phyloP scores from a whole-genome alignment of 2,329 filamentous ascomycete genomes.

The Diaporthe longicolla region DNA sequence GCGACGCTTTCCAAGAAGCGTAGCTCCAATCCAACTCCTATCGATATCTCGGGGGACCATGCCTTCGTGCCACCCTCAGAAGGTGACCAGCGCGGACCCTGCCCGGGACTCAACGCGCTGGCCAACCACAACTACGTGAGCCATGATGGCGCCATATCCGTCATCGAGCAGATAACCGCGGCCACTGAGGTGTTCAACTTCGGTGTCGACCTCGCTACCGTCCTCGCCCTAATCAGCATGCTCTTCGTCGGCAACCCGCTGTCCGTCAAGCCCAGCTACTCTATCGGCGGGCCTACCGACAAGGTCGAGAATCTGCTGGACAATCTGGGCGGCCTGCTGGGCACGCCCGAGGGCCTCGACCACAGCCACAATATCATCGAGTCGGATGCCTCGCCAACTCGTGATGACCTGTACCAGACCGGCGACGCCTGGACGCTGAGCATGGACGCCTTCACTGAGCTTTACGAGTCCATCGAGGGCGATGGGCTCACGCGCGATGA shows the following conservation, averaged over 20 bases:
- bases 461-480: constrained; percentile 42
- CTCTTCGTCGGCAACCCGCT: constrained; percentile 59
- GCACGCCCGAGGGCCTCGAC: constrained; percentile 46
- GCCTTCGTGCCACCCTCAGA: constrained; percentile 45
- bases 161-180: constrained; percentile 40
- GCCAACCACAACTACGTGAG: constrained; percentile 60
- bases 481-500: constrained; percentile 33
- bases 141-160: constrained; percentile 53
- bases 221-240: constrained; percentile 59
- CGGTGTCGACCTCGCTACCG: constrained; percentile 55
- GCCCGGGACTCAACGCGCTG: constrained; percentile 58
- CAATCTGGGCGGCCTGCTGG: constrained; percentile 42
- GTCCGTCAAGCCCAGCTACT: constrained; percentile 52
- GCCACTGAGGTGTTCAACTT: constrained; percentile 58
- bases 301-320: constrained; percentile 23
- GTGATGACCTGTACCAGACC: constrained; percentile 47
- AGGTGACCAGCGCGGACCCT: constrained; percentile 55
- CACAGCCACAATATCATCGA: constrained; percentile 49
- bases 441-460: constrained; percentile 45
- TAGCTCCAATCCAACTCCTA: not conserved
- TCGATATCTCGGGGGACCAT: constrained; percentile 16
- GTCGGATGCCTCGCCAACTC: constrained; percentile 46
- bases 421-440: constrained; percentile 45
- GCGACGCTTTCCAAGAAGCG: not conserved
- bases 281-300: constrained; percentile 53